Percentiles rank a stretch among this genome's conserved stretches.
phyloP scores from a whole-genome alignment of 345 rosid species.

The Cardamine resedifolia region DNA sequence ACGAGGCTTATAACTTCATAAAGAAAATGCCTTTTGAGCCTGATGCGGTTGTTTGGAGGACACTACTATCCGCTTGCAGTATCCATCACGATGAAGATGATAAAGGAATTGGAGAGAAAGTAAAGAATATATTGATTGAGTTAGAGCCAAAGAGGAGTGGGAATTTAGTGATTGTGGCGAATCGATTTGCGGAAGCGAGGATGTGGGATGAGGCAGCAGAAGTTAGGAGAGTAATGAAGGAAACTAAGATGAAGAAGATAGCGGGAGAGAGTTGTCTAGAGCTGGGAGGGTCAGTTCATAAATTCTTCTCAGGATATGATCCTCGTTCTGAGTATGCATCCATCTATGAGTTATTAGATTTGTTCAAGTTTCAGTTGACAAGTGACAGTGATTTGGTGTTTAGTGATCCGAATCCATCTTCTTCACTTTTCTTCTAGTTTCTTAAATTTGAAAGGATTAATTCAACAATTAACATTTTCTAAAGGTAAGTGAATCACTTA shows the following conservation, averaged over 20 bases:
- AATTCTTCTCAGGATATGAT: conserved; percentile 68
- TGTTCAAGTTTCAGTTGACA: conserved; percentile 50
- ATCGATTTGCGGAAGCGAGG: conserved; percentile 71
- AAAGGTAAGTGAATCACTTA: not conserved
- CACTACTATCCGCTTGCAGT: conserved; percentile 67
- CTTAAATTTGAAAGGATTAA: not conserved
- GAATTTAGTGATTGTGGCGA: conserved; percentile 70
- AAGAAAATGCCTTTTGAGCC: conserved; percentile 54
- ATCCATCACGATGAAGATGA: conserved; percentile 45
- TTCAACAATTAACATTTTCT: not conserved
- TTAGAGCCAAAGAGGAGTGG: conserved; percentile 78
- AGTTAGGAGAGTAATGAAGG: conserved; percentile 59
- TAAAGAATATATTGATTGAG: conserved; percentile 58
- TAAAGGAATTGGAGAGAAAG: conserved; percentile 49
- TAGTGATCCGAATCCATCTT: not conserved
- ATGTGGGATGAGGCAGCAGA: conserved; percentile 78
- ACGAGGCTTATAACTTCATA: conserved; percentile 61
- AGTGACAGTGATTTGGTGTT: conserved; percentile 1
- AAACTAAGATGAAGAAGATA: conserved; percentile 55
- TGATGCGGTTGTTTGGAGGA: conserved; percentile 67
- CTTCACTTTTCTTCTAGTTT: not conserved
- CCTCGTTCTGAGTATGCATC: conserved; percentile 35
- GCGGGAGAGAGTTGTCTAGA: conserved; percentile 72
- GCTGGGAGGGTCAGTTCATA: conserved; percentile 52
- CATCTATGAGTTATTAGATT: conserved; percentile 45